Evolutionary conservation across 1,284 basidiomycete genomes (phyloP).

Genomic region (Apiotrichum akiyoshidainum): DNA sequence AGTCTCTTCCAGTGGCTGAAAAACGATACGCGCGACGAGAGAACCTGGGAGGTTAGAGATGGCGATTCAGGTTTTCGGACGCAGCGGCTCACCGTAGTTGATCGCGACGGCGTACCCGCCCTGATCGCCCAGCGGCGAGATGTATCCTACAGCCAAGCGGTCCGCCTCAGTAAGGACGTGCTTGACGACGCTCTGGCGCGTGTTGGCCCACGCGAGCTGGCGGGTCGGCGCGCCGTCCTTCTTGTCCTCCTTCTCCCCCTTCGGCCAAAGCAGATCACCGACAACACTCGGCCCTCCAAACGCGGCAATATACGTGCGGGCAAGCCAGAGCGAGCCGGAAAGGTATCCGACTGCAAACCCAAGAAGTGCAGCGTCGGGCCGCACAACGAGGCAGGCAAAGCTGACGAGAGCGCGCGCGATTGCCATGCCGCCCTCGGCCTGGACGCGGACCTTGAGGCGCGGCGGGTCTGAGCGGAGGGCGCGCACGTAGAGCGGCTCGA

Average conservation of each 20-base stretch:
- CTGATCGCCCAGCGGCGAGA: conserved; percentile 78
- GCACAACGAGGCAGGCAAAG: conserved; percentile 58
- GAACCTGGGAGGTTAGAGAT: conserved; percentile 63
- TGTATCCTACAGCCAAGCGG: conserved; percentile 77
- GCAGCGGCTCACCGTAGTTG: conserved; percentile 70
- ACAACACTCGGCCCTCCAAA: conserved; percentile 17
- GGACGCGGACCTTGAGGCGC: conserved; percentile 65
- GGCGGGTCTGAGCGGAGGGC: conserved; percentile 60
- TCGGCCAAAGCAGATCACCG: background rate
- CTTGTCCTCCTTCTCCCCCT: background rate
- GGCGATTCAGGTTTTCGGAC: background rate
- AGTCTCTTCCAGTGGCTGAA: conserved; percentile 90
- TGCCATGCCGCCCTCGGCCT: conserved; percentile 77
- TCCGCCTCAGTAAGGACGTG: conserved; percentile 95
- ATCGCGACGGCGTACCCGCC: conserved; percentile 90
- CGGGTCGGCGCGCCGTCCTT: conserved; percentile 15
- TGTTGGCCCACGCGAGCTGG: conserved; percentile 61
- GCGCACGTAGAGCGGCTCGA: conserved; percentile 78
- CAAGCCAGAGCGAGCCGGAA: conserved; percentile 59
- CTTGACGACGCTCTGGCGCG: conserved; percentile 64
- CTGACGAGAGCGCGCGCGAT: conserved; percentile 69
- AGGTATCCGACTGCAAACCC: conserved; percentile 81
- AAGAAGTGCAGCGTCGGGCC: conserved; percentile 59
- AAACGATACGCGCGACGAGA: conserved; percentile 80
- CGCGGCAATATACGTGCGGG: conserved; percentile 42